phyloP scores from a whole-genome alignment of 805 yeast genomes.

The Sugiyamaella boreocaroliniensis region DNA sequence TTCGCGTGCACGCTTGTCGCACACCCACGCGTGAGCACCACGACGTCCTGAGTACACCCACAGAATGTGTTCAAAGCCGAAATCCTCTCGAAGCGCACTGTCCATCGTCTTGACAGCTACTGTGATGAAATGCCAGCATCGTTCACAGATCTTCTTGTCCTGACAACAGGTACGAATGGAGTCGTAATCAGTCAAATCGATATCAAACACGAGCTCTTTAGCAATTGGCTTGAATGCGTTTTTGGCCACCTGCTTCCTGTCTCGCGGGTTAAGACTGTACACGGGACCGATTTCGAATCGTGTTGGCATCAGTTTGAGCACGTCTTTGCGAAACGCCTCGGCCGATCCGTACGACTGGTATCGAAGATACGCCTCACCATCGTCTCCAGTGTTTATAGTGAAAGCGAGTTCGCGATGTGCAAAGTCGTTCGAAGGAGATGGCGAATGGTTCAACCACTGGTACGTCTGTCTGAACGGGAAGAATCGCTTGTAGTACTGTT shows the following conservation, averaged over 20 bases:
- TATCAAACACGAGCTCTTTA: slow-evolving; percentile 91
- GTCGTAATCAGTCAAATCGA: slow-evolving; percentile 96
- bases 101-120: slow-evolving; percentile 76
- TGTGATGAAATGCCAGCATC: slow-evolving; percentile 90
- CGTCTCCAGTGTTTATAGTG: slow-evolving; percentile 75
- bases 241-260: slow-evolving; percentile 69
- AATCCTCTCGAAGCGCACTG: slow-evolving; percentile 69
- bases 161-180: slow-evolving; percentile 88
- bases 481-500: slow-evolving; percentile 32
- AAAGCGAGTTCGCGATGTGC: slow-evolving; percentile 90
- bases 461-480: slow-evolving; percentile 76
- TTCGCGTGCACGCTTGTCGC: slow-evolving; percentile 73
- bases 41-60: slow-evolving; percentile 99
- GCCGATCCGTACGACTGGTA: slow-evolving; percentile 65
- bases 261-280: slow-evolving; percentile 80
- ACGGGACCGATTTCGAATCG: slow-evolving; percentile 95
- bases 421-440: slow-evolving; percentile 66
- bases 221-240: slow-evolving; percentile 69
- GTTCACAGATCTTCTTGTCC: slow-evolving; percentile 74
- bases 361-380: slow-evolving; percentile 53
- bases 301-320: slow-evolving; percentile 67
- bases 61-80: slow-evolving; percentile 76
- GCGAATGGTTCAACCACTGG: slow-evolving; percentile 86
- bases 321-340: slow-evolving; percentile 74
- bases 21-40: slow-evolving; percentile 98